These are phyloP conservation scores for sorghum (Sorghum bicolor) DNA, from an alignment of 176 grass and related monocot species.

Conservation along the genomic window DNA sequence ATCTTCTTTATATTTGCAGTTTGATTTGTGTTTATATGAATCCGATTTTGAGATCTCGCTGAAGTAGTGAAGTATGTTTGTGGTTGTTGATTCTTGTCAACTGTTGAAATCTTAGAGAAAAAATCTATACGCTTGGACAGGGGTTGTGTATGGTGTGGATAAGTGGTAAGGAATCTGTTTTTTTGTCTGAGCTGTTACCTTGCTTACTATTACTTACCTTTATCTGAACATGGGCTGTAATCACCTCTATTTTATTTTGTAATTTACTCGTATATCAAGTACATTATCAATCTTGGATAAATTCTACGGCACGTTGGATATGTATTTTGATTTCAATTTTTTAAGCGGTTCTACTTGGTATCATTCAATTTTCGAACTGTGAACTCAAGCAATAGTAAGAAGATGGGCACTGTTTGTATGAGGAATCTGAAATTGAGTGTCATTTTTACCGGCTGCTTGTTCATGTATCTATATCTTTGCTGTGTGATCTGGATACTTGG, in stretches of 20 bases:
- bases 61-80: not conserved
- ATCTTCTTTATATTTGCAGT: too few relatives aligned
- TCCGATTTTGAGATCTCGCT: not conserved
- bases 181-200: not conserved
- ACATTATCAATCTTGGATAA: not conserved
- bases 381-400: not conserved
- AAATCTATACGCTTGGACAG: not conserved
- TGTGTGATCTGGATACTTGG: too few relatives aligned
- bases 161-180: not conserved
- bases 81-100: not conserved
- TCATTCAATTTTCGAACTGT: not conserved
- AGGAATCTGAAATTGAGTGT: not conserved
- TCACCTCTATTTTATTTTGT: not conserved
- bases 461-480: not conserved
- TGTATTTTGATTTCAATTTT: not conserved
- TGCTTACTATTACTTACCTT: not conserved
- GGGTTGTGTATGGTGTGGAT: not conserved
- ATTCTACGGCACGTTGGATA: not conserved
- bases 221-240: not conserved
- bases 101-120: slow-evolving; percentile 1
- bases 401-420: not conserved
- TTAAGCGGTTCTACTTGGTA: not conserved
- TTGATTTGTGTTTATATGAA: not conserved
- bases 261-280: not conserved
- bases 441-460: not conserved